Conservation (phyloP, 163 green algal species). For the Volvox carteri region DNA sequence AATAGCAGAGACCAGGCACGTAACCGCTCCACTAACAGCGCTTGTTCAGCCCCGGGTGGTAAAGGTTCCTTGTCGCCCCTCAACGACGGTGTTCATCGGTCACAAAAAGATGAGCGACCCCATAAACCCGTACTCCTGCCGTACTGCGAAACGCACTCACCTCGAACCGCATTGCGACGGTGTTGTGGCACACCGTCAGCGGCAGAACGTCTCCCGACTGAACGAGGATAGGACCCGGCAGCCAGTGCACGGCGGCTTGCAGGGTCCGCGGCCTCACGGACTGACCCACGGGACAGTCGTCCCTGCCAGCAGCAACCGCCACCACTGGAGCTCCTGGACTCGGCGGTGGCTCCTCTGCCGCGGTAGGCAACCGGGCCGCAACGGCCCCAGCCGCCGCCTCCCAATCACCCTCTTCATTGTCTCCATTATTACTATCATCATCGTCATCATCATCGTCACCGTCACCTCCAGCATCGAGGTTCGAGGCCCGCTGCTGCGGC, state of each 20-base stretch:
- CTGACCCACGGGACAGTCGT: background rate
- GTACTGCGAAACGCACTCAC: background rate
- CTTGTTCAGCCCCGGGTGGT: too few relatives aligned
- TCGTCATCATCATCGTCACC: background rate
- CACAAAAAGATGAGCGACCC: too few relatives aligned
- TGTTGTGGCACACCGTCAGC: conserved; percentile 88
- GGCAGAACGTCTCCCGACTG: conserved; percentile 68
- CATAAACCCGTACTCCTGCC: too few relatives aligned
- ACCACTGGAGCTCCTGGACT: background rate
- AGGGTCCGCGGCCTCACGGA: background rate
- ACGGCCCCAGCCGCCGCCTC: too few relatives aligned
- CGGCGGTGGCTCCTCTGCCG: background rate
- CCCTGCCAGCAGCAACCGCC: background rate
- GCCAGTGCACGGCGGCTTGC: conserved; percentile 84
- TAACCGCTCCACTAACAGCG: too few relatives aligned
- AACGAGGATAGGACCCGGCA: conserved; percentile 81
- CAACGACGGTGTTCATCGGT: too few relatives aligned
- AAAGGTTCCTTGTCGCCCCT: too few relatives aligned
- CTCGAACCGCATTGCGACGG: conserved; percentile 69
- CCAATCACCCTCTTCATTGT: too few relatives aligned
- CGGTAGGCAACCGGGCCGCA: too few relatives aligned
- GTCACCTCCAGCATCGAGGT: background rate
- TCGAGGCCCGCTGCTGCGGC: background rate
- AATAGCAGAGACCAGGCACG: too few relatives aligned
- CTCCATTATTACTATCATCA: too few relatives aligned